Evolutionary conservation across 805 yeast genomes (phyloP).

Genomic region (Metschnikowia anglica): DNA sequence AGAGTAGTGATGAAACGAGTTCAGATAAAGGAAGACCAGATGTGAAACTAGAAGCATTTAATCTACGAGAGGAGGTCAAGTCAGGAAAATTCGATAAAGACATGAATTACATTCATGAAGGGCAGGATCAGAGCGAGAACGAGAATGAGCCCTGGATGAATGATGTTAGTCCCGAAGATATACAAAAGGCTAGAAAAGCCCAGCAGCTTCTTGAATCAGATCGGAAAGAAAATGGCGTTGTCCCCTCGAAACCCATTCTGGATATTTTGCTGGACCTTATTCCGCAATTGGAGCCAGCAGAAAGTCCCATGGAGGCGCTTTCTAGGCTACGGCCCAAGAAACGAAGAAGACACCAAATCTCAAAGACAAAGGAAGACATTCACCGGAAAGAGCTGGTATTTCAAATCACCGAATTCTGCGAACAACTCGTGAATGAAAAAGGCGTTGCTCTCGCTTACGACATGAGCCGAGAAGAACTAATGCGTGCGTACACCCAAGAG

Average conservation of each 20-base stretch:
- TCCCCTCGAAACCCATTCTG: slow-evolving; percentile 8
- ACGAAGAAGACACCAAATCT: slow-evolving; percentile 15
- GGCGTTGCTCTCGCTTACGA: slow-evolving; percentile 51
- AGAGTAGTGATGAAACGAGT: slow-evolving; percentile 13
- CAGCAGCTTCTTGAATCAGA: slow-evolving; percentile 15
- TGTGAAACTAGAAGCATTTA: slow-evolving; percentile 55
- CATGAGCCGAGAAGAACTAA: slow-evolving; percentile 50
- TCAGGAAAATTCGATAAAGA: slow-evolving; percentile 61
- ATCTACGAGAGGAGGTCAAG: slow-evolving; percentile 53
- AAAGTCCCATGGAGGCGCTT: slow-evolving; percentile 57
- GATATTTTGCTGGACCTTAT: slow-evolving; percentile 35
- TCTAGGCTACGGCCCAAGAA: slow-evolving; percentile 29
- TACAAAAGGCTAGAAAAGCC: slow-evolving; percentile 39
- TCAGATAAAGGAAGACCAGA: neutral
- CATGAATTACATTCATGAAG: slow-evolving; percentile 54
- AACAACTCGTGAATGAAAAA: slow-evolving; percentile 41
- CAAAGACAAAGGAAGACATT: slow-evolving; percentile 9
- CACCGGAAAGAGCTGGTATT: slow-evolving; percentile 26
- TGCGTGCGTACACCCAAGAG: slow-evolving; percentile 41
- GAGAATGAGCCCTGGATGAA: slow-evolving; percentile 25
- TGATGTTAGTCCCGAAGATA: slow-evolving; percentile 15
- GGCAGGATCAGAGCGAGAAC: slow-evolving; percentile 31
- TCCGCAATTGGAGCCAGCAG: slow-evolving; percentile 52
- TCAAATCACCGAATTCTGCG: slow-evolving; percentile 49
- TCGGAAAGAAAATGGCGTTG: slow-evolving; percentile 19